Conservation (phyloP, 148 eudicot species). For the Rhododendron kiyosumense region DNA sequence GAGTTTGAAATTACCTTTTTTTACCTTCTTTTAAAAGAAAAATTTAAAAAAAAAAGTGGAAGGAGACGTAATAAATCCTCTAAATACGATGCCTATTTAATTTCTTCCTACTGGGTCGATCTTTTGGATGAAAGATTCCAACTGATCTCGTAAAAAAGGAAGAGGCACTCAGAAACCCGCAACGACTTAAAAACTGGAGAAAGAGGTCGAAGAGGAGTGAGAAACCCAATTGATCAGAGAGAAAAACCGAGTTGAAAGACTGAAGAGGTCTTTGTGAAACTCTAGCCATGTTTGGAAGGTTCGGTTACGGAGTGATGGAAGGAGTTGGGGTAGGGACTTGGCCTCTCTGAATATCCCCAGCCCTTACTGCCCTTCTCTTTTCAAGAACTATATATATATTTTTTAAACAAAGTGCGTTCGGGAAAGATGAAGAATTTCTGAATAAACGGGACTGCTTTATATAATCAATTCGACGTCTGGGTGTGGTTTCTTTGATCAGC, state of each 20-base stretch:
- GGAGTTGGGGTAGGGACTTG: slow-evolving; percentile 48
- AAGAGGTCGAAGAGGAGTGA: neutral
- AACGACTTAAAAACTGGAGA: neutral
- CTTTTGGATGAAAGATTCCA: no score
- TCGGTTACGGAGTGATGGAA: slow-evolving; percentile 43
- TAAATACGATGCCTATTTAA: no score
- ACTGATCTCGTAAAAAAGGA: neutral
- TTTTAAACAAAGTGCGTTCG: neutral
- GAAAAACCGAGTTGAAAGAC: neutral
- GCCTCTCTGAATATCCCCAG: slow-evolving; percentile 55
- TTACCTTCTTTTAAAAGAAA: no score
- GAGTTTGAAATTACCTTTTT: no score
- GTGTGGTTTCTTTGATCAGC: slow-evolving; percentile 14
- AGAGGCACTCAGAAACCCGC: neutral
- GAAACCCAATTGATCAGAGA: neutral
- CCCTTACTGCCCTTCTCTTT: neutral
- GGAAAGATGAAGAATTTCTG: slow-evolving; percentile 5
- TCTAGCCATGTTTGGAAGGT: slow-evolving; percentile 10
- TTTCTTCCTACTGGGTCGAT: no score
- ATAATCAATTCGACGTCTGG: slow-evolving; percentile 15
- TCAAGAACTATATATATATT: neutral
- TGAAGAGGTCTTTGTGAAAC: neutral
- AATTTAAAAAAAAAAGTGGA: no score
- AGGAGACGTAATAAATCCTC: no score
- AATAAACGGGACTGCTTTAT: neutral